Percentiles rank a stretch among this genome's conserved stretches.
phyloP scores from a whole-genome alignment of 345 rosid species.

The Arabidopsis suecica region DNA sequence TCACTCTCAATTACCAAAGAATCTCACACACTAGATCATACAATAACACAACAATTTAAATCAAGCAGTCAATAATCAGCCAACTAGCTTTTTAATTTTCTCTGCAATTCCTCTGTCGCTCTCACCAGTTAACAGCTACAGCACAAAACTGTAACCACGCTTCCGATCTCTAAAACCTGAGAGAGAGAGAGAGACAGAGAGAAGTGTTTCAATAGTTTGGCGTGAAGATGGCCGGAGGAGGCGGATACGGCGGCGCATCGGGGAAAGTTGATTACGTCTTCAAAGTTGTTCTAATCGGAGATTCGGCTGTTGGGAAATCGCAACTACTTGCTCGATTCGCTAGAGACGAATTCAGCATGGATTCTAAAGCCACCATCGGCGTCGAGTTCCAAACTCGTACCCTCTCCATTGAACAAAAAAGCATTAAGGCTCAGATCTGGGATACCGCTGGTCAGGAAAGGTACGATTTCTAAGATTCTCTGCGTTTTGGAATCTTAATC shows the following conservation, averaged over 20 bases:
- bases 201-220: neutral
- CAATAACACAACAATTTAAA: constrained; percentile 6
- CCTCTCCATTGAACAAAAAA: constrained; percentile 69
- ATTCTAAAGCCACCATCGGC: constrained; percentile 93
- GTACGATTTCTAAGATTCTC: constrained; percentile 35
- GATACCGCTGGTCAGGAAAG: constrained; percentile 98
- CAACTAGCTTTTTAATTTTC: neutral
- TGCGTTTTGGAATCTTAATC: neutral
- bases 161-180: neutral
- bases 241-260: constrained; percentile 61
- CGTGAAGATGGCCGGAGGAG: constrained; percentile 62
- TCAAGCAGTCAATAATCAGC: constrained; percentile 5
- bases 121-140: constrained; percentile 31
- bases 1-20: neutral
- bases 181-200: neutral
- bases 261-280: constrained; percentile 79
- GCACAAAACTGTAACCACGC: constrained; percentile 5
- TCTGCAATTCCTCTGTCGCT: constrained; percentile 10
- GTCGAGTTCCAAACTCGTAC: constrained; percentile 94
- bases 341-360: constrained; percentile 80
- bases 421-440: constrained; percentile 99
- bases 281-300: constrained; percentile 91
- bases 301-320: constrained; percentile 94
- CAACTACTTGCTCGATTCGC: constrained; percentile 86
- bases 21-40: constrained; percentile 10